Evolutionary conservation across 306 rosid species (phyloP).

Genomic region (Prosopis cineraria): DNA sequence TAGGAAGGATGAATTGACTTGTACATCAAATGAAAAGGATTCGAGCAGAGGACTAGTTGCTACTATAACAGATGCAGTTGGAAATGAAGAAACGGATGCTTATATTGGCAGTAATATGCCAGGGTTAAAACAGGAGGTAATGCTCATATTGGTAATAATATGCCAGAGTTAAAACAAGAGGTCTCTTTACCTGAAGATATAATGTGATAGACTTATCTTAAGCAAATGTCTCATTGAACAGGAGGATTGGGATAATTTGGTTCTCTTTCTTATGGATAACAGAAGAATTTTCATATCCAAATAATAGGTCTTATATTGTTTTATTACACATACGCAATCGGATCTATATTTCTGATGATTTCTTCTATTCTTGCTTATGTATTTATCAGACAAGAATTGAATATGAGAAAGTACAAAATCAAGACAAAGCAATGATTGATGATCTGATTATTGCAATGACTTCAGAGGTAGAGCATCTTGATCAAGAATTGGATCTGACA

Average conservation of each 20-base stretch:
- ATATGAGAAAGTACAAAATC: constrained; percentile 42
- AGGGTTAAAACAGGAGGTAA: constrained; percentile 37
- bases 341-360: constrained; percentile 1
- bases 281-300: constrained; percentile 12
- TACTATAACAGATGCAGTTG: background rate
- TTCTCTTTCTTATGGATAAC: constrained; percentile 7
- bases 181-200: constrained; percentile 25
- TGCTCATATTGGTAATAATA: constrained; percentile 29
- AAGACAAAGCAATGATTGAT: constrained; percentile 47
- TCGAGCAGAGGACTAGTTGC: constrained; percentile 8
- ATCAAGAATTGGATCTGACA: constrained; percentile 60
- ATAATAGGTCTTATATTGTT: constrained; percentile 12
- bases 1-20: constrained; percentile 27
- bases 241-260: background rate
- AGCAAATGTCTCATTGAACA: constrained; percentile 17
- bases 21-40: constrained; percentile 31
- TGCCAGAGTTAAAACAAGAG: constrained; percentile 32
- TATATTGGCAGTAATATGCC: constrained; percentile 27
- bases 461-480: constrained; percentile 63
- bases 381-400: constrained; percentile 38
- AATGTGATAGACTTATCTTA: constrained; percentile 29
- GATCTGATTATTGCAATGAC: constrained; percentile 39
- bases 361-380: constrained; percentile 28
- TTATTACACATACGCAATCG: constrained; percentile 11
- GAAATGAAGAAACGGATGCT: constrained; percentile 19